phyloP scores from a whole-genome alignment of 441 rosid species.

The Eruca vesicaria region DNA sequence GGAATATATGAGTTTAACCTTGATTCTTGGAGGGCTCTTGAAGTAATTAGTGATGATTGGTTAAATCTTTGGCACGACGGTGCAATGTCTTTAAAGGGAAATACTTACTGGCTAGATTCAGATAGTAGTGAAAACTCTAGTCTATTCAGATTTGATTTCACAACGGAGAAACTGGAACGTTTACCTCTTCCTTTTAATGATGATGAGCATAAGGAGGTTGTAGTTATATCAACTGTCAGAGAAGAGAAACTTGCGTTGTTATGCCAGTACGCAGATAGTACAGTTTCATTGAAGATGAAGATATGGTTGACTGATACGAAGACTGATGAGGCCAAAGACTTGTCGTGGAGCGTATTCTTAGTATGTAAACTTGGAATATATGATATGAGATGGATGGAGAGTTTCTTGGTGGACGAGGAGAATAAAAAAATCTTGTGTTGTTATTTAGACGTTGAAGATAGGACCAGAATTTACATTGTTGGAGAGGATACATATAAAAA shows the following conservation, averaged over 20 bases:
- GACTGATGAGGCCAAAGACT: not conserved
- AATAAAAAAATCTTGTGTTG: not conserved
- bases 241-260: not conserved
- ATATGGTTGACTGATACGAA: not conserved
- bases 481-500: too few species aligned
- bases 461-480: too few species aligned
- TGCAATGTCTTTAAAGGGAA: not conserved
- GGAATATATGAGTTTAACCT: not conserved
- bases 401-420: not conserved
- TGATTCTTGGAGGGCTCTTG: not conserved
- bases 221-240: not conserved
- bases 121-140: too few species aligned
- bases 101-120: not conserved
- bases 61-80: too few species aligned
- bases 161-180: not conserved
- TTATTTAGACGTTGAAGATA: too few species aligned
- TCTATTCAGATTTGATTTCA: not conserved
- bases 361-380: not conserved
- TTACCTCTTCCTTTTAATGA: not conserved
- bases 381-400: not conserved
- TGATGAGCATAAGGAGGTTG: not conserved
- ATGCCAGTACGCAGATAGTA: not conserved
- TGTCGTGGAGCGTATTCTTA: not conserved
- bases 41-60: not conserved
- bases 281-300: not conserved